phyloP scores from a whole-genome alignment of 371 early-diverging fungal species.

The Mucor indicus region DNA sequence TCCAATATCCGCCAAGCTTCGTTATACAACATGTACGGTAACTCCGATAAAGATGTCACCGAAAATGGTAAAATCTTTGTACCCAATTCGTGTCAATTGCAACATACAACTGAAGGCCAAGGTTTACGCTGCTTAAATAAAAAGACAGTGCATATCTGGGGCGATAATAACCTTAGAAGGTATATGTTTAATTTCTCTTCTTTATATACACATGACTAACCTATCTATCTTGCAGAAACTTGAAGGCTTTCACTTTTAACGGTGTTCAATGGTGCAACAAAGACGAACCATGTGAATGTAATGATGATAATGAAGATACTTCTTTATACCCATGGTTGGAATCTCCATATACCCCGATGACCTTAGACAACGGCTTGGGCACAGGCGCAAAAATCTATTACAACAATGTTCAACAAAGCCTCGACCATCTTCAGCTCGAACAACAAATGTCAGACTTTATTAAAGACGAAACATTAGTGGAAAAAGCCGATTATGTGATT shows the following conservation, averaged over 20 bases:
- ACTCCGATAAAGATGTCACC: conserved; percentile 29
- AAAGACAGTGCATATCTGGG: conserved; percentile 38
- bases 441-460: too few species aligned
- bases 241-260: conserved; percentile 24
- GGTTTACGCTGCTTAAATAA: conserved; percentile 28
- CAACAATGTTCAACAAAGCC: conserved; percentile 10
- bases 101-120: conserved; percentile 33
- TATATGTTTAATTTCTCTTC: neutral
- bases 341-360: conserved; percentile 24
- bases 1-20: conserved; percentile 11
- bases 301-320: too few species aligned
- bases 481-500: conserved; percentile 32
- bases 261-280: conserved; percentile 33
- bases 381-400: conserved; percentile 30
- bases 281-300: conserved; percentile 20
- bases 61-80: conserved; percentile 38
- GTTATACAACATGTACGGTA: conserved; percentile 36
- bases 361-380: conserved; percentile 29
- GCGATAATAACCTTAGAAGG: conserved; percentile 36
- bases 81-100: conserved; percentile 31
- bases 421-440: too few species aligned
- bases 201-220: too few species aligned
- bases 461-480: neutral
- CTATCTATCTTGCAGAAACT: too few species aligned
- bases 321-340: conserved; percentile 28